A percentile compares a stretch with the other conserved stretches of the same genome.
Conservation (phyloP, 2,329 filamentous ascomycete genomes). For the Phyllosticta capitalensis region DNA sequence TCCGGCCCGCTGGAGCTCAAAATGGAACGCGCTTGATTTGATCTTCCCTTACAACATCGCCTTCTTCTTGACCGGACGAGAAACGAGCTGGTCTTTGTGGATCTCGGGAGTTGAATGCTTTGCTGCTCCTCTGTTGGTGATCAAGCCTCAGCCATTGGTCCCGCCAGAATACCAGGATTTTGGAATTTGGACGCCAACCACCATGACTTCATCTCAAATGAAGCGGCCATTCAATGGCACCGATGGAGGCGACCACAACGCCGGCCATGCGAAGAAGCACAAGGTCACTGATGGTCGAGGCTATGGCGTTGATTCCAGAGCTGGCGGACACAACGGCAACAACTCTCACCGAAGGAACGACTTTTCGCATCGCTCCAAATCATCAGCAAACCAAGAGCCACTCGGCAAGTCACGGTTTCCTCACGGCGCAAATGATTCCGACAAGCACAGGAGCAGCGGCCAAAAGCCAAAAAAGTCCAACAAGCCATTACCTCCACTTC, state of each 20-base stretch:
- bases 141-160: neutral
- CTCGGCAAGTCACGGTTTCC: neutral
- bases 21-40: neutral
- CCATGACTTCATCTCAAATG: neutral
- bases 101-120: no score
- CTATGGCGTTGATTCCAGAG: neutral
- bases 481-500: constrained; percentile 46
- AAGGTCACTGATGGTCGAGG: neutral
- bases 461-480: neutral
- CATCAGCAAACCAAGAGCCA: neutral
- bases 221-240: neutral
- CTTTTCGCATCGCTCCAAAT: neutral
- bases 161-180: neutral
- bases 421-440: neutral
- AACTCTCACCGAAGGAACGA: neutral
- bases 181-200: neutral
- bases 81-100: no score
- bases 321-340: neutral
- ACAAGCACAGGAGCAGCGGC: neutral
- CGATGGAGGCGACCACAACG: neutral
- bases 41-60: neutral
- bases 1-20: neutral
- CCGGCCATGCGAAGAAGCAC: neutral
- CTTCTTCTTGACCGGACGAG: no score
- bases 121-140: no score